These are phyloP conservation scores for Intubia oerlemansii DNA, from an alignment of 2,329 filamentous ascomycete species.

Conservation along the genomic window DNA sequence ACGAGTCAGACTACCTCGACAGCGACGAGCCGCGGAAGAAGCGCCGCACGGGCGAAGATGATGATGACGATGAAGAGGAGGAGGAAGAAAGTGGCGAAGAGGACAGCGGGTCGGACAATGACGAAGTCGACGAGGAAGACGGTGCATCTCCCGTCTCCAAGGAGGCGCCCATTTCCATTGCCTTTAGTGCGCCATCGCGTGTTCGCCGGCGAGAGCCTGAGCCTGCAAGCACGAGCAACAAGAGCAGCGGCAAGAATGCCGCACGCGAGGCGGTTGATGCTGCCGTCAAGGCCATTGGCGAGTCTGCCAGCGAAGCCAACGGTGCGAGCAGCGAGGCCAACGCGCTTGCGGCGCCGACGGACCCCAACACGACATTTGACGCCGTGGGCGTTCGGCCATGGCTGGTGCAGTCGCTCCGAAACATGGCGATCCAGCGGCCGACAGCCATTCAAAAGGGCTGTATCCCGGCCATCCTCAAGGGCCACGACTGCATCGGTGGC, in stretches of 20 bases:
- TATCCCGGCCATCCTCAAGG: slow-evolving; percentile 81
- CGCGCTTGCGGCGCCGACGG: slow-evolving; percentile 26
- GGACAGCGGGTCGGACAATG: neutral
- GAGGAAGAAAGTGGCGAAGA: slow-evolving; percentile 11
- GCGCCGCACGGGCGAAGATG: slow-evolving; percentile 4
- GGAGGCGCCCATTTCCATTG: slow-evolving; percentile 15
- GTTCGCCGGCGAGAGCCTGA: slow-evolving; percentile 18
- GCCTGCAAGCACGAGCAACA: too few species aligned
- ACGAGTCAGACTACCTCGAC: slow-evolving; percentile 26
- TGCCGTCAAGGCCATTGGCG: slow-evolving; percentile 1
- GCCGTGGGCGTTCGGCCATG: slow-evolving; percentile 59
- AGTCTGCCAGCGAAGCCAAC: neutral
- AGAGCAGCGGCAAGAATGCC: too few species aligned
- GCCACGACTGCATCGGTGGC: slow-evolving; percentile 84
- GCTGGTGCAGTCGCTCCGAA: slow-evolving; percentile 61
- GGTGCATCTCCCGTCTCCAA: slow-evolving; percentile 5
- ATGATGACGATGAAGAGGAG: neutral
- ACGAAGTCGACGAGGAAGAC: slow-evolving; percentile 7
- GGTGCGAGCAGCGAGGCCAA: slow-evolving; percentile 3
- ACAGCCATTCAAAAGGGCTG: slow-evolving; percentile 85
- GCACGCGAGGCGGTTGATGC: slow-evolving; percentile 1
- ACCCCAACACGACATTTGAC: slow-evolving; percentile 44
- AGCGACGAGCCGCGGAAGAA: slow-evolving; percentile 16
- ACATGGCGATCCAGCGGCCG: slow-evolving; percentile 64
- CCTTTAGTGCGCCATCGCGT: slow-evolving; percentile 30